phyloP scores from a whole-genome alignment of 148 eudicot genomes.

The Camellia sinensis region DNA sequence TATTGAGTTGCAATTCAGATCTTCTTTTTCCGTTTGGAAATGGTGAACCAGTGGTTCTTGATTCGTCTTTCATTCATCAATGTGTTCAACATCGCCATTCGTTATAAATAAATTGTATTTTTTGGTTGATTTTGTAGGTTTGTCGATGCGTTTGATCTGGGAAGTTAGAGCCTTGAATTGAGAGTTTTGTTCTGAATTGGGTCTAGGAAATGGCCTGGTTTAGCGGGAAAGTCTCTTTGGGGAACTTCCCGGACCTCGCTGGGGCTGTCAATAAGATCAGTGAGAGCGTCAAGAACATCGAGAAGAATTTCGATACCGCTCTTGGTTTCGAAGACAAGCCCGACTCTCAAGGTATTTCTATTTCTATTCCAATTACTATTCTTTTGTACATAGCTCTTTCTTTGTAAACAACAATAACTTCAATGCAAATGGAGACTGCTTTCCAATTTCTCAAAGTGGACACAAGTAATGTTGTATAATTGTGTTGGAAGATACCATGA shows the following conservation, averaged over 20 bases:
- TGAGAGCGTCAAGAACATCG: constrained; percentile 89
- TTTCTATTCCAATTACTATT: not conserved
- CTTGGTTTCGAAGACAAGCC: constrained; percentile 74
- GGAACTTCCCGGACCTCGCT: constrained; percentile 75
- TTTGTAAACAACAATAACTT: not conserved
- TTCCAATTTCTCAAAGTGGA: not conserved
- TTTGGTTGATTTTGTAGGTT: constrained; percentile 2
- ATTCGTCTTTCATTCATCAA: not conserved
- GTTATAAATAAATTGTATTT: not conserved
- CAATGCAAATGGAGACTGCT: not conserved
- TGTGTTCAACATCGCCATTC: not conserved
- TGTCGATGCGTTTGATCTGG: constrained; percentile 20
- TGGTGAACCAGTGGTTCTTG: not conserved
- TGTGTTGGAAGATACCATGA: not conserved
- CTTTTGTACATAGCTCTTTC: not conserved
- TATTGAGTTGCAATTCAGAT: not conserved
- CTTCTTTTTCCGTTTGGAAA: not conserved
- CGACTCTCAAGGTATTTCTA: constrained; percentile 51
- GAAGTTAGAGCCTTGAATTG: not conserved
- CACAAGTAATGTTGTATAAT: not conserved
- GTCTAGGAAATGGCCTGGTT: constrained; percentile 75
- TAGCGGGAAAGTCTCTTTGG: constrained; percentile 75
- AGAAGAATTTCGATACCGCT: constrained; percentile 85
- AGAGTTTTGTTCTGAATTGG: constrained; percentile 9
- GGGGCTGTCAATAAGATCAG: constrained; percentile 87